These are phyloP conservation scores for Ophiocordyceps sinensis DNA, from an alignment of 2,329 filamentous ascomycete genomes.

Conservation along the genomic window DNA sequence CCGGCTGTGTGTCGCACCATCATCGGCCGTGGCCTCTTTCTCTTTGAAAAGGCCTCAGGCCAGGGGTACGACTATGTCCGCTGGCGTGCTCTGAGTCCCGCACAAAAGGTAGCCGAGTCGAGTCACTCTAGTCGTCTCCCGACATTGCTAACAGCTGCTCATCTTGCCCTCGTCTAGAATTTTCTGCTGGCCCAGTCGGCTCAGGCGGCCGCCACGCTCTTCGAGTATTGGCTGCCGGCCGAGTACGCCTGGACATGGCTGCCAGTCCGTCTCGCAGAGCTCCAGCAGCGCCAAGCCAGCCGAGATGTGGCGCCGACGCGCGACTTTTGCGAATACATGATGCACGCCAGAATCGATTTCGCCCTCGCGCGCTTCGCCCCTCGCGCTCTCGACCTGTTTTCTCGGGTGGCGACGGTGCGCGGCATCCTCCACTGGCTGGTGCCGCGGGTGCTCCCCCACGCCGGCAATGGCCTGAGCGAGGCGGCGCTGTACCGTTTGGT, in stretches of 20 bases:
- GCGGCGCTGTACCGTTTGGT: constrained; percentile 14
- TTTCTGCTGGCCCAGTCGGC: constrained; percentile 7
- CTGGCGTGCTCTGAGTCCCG: constrained; percentile 1
- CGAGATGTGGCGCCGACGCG: constrained; percentile 12
- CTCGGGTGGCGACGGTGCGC: constrained; percentile 8
- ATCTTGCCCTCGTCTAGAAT: background rate
- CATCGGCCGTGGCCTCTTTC: constrained; percentile 3
- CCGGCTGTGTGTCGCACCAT: background rate
- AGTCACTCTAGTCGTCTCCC: background rate
- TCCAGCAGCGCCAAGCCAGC: background rate
- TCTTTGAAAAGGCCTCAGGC: constrained; percentile 4
- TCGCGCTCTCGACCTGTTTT: background rate
- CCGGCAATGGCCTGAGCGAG: background rate
- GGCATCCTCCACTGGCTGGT: constrained; percentile 12
- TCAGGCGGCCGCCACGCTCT: constrained; percentile 7
- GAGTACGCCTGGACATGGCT: constrained; percentile 4
- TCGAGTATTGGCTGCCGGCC: constrained; percentile 5
- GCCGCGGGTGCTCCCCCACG: constrained; percentile 8
- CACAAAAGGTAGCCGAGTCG: constrained; percentile 2
- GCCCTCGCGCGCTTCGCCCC: constrained; percentile 8
- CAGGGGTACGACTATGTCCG: constrained; percentile 2
- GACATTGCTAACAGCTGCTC: background rate
- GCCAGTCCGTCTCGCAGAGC: constrained; percentile 3
- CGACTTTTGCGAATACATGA: constrained; percentile 12
- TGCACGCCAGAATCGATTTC: constrained; percentile 13